Conservation (phyloP, 768 basidiomycete species). For the Stropharia rugosoannulata region DNA sequence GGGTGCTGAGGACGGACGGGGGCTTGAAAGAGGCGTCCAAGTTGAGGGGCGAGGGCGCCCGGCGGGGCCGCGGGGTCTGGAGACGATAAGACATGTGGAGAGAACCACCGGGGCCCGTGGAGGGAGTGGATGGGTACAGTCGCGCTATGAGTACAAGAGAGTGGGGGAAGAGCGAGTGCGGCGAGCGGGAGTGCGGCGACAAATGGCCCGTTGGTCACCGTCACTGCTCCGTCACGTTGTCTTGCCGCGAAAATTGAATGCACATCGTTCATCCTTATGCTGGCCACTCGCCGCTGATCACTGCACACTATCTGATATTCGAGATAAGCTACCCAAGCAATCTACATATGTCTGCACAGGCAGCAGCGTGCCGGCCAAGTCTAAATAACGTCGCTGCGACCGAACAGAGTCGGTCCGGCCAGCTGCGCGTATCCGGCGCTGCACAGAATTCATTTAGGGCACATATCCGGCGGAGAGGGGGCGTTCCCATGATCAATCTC, state of each 20-base stretch:
- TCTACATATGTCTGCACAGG: too few relatives aligned
- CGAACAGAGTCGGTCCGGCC: background rate
- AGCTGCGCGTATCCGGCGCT: background rate
- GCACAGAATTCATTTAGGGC: background rate
- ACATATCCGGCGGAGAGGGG: background rate
- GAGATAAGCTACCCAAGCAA: background rate
- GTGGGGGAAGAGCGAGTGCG: constrained; percentile 2
- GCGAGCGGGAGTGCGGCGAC: constrained; percentile 9
- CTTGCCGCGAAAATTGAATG: constrained; percentile 5
- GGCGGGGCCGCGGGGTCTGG: constrained; percentile 62
- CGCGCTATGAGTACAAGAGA: constrained; percentile 1
- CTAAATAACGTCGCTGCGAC: background rate
- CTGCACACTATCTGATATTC: too few relatives aligned
- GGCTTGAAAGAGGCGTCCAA: constrained; percentile 46
- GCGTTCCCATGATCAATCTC: background rate
- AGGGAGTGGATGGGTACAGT: constrained; percentile 4
- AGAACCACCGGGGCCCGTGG: constrained; percentile 23
- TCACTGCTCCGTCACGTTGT: constrained; percentile 17
- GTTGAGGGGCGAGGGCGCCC: constrained; percentile 59
- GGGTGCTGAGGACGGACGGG: constrained; percentile 38
- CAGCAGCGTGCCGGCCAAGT: background rate
- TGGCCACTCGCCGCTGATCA: too few relatives aligned
- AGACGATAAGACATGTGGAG: constrained; percentile 61
- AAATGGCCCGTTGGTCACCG: constrained; percentile 20
- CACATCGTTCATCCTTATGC: too few relatives aligned